These are phyloP conservation scores for Tylopilus sp. DNA, from an alignment of 768 basidiomycete species.

Conservation along the genomic window DNA sequence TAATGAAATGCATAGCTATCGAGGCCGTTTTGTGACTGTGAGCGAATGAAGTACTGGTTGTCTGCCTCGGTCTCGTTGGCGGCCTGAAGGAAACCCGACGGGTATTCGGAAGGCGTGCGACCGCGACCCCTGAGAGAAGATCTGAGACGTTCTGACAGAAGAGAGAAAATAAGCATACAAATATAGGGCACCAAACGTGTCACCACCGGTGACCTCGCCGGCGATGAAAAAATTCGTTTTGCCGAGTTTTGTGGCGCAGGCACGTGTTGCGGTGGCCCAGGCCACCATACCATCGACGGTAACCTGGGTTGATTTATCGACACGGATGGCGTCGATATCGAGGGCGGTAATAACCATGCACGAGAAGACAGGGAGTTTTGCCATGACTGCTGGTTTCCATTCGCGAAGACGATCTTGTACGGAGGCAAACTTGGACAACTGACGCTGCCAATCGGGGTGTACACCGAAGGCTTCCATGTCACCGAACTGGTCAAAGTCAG, in stretches of 20 bases:
- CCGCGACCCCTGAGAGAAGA: slow-evolving; percentile 68
- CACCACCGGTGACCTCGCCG: slow-evolving; percentile 93
- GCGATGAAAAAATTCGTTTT: slow-evolving; percentile 90
- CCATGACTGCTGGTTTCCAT: slow-evolving; percentile 80
- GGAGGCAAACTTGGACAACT: slow-evolving; percentile 91
- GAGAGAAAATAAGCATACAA: slow-evolving; percentile 45
- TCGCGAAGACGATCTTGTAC: slow-evolving; percentile 95
- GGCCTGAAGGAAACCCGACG: slow-evolving; percentile 64
- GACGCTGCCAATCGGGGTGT: slow-evolving; percentile 90
- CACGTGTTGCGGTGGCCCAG: slow-evolving; percentile 73
- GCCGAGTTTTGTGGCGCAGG: slow-evolving; percentile 65
- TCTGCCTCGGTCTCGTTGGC: slow-evolving; percentile 60
- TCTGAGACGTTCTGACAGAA: neutral
- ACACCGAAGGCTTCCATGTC: slow-evolving; percentile 99
- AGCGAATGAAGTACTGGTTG: slow-evolving; percentile 78
- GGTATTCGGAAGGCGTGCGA: slow-evolving; percentile 69
- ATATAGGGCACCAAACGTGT: slow-evolving; percentile 85
- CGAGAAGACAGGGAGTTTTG: slow-evolving; percentile 71
- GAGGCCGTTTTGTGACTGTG: slow-evolving; percentile 54
- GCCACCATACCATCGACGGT: slow-evolving; percentile 74
- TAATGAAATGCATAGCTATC: slow-evolving; percentile 91
- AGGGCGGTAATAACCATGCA: slow-evolving; percentile 87
- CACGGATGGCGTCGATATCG: slow-evolving; percentile 91
- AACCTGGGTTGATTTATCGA: slow-evolving; percentile 93
- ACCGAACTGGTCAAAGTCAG: slow-evolving; percentile 93